These are phyloP conservation scores for Rhizopus arrhizus DNA, from an alignment of 371 early-diverging fungal genomes.

Conservation along the genomic window DNA sequence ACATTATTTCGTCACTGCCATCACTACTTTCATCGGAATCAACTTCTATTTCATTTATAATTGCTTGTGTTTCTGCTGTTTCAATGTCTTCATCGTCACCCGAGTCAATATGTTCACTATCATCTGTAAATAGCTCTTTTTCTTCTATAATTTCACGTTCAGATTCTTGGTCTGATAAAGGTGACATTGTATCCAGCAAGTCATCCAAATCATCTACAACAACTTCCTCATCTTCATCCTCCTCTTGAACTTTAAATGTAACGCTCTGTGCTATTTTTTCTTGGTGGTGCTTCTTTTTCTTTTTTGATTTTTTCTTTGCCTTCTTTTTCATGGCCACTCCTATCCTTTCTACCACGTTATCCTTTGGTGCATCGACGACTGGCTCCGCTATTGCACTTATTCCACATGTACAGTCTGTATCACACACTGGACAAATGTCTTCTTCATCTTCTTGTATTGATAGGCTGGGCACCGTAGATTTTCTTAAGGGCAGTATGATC, in stretches of 20 bases:
- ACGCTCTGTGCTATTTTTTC: not conserved
- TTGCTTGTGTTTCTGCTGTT: slow-evolving; percentile 41
- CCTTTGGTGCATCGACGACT: not conserved
- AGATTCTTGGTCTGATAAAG: slow-evolving; percentile 26
- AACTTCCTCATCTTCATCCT: slow-evolving; percentile 28
- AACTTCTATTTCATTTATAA: slow-evolving; percentile 37
- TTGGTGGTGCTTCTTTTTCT: not conserved
- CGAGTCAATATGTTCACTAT: slow-evolving; percentile 45
- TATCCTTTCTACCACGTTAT: slow-evolving; percentile 12
- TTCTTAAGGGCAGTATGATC: slow-evolving; percentile 10
- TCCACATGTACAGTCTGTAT: slow-evolving; percentile 63
- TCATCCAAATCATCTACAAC: slow-evolving; percentile 36
- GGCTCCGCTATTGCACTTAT: slow-evolving; percentile 10
- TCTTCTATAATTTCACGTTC: slow-evolving; percentile 6
- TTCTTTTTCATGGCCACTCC: slow-evolving; percentile 14
- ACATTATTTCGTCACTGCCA: slow-evolving; percentile 10
- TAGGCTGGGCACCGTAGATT: slow-evolving; percentile 9
- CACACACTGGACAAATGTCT: slow-evolving; percentile 66
- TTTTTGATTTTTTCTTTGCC: slow-evolving; percentile 17
- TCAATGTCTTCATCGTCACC: slow-evolving; percentile 52
- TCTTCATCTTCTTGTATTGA: slow-evolving; percentile 41
- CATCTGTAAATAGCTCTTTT: slow-evolving; percentile 28
- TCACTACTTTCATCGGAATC: slow-evolving; percentile 6
- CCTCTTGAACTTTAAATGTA: not conserved
- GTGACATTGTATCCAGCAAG: slow-evolving; percentile 36